Base-by-base conservation (phyloP, 2,329 filamentous ascomycete genomes). In the Aspergillus ochraceoroseus region DNA sequence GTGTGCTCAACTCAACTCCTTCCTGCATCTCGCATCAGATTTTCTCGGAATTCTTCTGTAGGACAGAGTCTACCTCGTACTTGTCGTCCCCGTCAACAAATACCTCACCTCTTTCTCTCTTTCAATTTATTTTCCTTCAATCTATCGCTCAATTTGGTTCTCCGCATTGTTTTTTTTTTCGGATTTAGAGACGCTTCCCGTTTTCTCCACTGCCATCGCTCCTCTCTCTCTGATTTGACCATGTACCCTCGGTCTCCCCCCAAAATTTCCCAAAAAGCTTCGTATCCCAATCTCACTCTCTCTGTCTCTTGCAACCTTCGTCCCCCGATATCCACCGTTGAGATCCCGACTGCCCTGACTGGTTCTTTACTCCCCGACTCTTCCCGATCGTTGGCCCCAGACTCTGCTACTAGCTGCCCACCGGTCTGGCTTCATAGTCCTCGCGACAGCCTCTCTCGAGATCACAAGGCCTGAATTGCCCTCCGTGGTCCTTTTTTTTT, bases 341-440 rank as follows among this genome's bases (percentile, higher is more conserved):
- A 39, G 44, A 47, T 48, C 44, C 48, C 46, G 45, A 39, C 44
- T 30, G 38, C 31, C 38, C 47, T 52, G 43, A 55, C 43, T 55
- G 52, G 52, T 29, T 40, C 43, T 41, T 43, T 46, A 26, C 26
- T 31, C 45, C 47, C 52, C 52, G 52, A 51, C 39, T 53, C 47
- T 48, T 55, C 47, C 52, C 52, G 52, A 55, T 41, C 43, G 41
- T 35, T 53, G 38, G 38, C 49, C 44, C 43, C 43, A 43, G 31
- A 41, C 30, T 40, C 29, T 44, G 20, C 28, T 25, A 30, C 13
- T 31, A 28, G 23, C 33, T 38, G 34, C 32, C 36, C 41, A 37
- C 45, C 33, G 38, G 47, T 39, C 38, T 22, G 17, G 23, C 30
- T 40, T 49, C 47, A 49, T 54, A 46, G 46, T 43, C 39, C 34